These are phyloP conservation scores for Debaryomyces psychrophilus DNA, from an alignment of 1,139 yeast species.

Conservation along the genomic window DNA sequence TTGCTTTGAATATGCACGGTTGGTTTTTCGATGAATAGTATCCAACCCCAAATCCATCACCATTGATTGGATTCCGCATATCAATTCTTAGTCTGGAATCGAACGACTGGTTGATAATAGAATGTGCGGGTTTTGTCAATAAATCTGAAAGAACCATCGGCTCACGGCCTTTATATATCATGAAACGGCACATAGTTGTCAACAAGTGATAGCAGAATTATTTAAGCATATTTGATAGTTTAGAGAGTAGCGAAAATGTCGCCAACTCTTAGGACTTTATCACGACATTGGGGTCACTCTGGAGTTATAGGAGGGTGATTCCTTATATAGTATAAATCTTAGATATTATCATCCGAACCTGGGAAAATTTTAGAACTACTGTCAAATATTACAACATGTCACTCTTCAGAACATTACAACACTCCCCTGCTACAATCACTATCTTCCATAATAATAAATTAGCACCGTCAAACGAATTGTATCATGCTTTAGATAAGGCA, in stretches of 20 bases:
- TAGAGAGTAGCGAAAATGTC: slow-evolving; percentile 1
- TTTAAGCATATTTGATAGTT: neutral
- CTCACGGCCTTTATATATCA: slow-evolving; percentile 60
- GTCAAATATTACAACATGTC: slow-evolving; percentile 23
- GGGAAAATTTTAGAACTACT: neutral
- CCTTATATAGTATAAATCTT: neutral
- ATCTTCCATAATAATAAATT: slow-evolving; percentile 45
- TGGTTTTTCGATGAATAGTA: slow-evolving; percentile 69
- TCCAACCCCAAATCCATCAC: slow-evolving; percentile 98
- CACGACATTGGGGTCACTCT: slow-evolving; percentile 4
- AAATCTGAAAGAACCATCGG: slow-evolving; percentile 84
- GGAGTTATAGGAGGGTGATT: slow-evolving; percentile 1
- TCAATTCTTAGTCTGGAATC: slow-evolving; percentile 88
- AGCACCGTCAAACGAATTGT: slow-evolving; percentile 37
- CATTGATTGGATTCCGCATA: slow-evolving; percentile 88
- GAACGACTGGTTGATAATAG: slow-evolving; percentile 93
- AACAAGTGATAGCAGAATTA: neutral
- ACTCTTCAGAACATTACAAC: slow-evolving; percentile 47
- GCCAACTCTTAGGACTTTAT: neutral
- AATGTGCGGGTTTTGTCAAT: slow-evolving; percentile 93
- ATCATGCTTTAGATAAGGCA: slow-evolving; percentile 37
- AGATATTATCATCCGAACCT: neutral
- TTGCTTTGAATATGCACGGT: slow-evolving; percentile 75
- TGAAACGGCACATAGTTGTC: slow-evolving; percentile 47
- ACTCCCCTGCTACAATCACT: slow-evolving; percentile 47